Evolutionary conservation across 805 yeast species (phyloP), one percentile per base, ranked within the genome.

Genomic region (Suhomyces canberraensis): DNA sequence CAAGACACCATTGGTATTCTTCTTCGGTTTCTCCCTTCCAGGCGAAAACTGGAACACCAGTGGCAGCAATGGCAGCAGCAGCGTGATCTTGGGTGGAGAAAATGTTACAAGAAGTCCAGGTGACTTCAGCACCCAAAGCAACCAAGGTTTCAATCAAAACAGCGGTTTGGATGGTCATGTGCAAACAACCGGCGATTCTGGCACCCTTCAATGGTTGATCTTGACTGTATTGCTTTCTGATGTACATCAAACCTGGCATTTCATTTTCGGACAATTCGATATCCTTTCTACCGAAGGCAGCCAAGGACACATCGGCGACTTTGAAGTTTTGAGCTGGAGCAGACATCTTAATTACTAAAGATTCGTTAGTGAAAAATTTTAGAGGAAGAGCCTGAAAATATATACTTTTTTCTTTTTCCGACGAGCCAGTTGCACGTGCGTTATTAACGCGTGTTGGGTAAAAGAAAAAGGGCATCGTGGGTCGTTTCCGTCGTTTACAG

Each of bases 11-110:
- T 64, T 79, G 65, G 81, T 91, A 93, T 78, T 91, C 98, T 78
- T 91, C 98, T 73, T 91, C 98, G 70, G 98, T 88, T 81, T 91
- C 98, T 69, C 98, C 98, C 81, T 91, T 91, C 98, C 98, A 91
- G 60, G 98, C 98, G 57, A 88, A 91, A 52, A 91, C 98, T 64
- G 98, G 98, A 44, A 91, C 95, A 75, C 98, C 98, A 53, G 96
- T 71, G 54, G 98, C 98, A 57, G 98, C 98, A 69, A 91, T 93
- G 58, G 98, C 98, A 61, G 98, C 97, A 59, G 98, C 98, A 56
- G 98, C 98, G 69, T 91, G 98, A 75, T 91, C 98, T 78, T 91
- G 98, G 52, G 98, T 91, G 56, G 98, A 90, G 84, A 87, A 91
- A 60, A 91, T 91, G 95, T 91, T 91, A 81, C 98, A 91, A 33